Conservation (phyloP, 2,329 filamentous ascomycete species). For the Fusarium sublunatum region DNA sequence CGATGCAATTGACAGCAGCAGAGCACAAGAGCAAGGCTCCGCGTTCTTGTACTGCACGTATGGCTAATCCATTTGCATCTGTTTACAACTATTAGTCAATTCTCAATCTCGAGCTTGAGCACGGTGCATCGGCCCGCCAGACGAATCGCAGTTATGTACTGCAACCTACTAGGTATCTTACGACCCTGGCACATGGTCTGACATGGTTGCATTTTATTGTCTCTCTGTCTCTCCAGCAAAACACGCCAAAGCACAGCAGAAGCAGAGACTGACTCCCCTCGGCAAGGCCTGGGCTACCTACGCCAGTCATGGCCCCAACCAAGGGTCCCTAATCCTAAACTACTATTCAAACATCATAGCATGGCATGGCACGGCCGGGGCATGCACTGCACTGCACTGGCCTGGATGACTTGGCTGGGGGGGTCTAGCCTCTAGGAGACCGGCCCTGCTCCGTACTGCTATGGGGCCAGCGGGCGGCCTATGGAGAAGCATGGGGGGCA, state of each 20-base stretch:
- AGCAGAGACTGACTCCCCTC: constrained; percentile 5
- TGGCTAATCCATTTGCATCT: constrained; percentile 36
- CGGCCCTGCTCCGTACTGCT: constrained; percentile 25
- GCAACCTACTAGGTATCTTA: constrained; percentile 26
- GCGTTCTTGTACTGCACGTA: constrained; percentile 30
- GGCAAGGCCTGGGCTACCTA: constrained; percentile 31
- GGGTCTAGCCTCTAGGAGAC: not conserved
- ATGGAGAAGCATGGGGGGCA: constrained; percentile 27
- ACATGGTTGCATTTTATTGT: constrained; percentile 45
- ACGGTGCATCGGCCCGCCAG: constrained; percentile 47
- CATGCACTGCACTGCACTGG: constrained; percentile 6
- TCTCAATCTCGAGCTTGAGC: constrained; percentile 34
- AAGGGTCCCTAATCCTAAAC: constrained; percentile 23
- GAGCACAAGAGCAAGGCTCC: constrained; percentile 13
- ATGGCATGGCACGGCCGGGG: not conserved
- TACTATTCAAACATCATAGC: constrained; percentile 7
- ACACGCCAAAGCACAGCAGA: too few relatives aligned
- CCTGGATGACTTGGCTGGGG: not conserved
- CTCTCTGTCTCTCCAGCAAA: constrained; percentile 7
- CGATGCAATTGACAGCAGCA: constrained; percentile 1
- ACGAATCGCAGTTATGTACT: constrained; percentile 34
- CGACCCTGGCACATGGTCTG: constrained; percentile 45
- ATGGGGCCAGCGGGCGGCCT: constrained; percentile 21
- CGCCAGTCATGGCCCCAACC: constrained; percentile 19
- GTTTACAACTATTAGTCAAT: constrained; percentile 46